Percentiles rank a stretch among this genome's conserved stretches.
Evolutionary conservation across 2,329 filamentous ascomycete species (phyloP).

Genomic region (Aspergillus sp.): DNA sequence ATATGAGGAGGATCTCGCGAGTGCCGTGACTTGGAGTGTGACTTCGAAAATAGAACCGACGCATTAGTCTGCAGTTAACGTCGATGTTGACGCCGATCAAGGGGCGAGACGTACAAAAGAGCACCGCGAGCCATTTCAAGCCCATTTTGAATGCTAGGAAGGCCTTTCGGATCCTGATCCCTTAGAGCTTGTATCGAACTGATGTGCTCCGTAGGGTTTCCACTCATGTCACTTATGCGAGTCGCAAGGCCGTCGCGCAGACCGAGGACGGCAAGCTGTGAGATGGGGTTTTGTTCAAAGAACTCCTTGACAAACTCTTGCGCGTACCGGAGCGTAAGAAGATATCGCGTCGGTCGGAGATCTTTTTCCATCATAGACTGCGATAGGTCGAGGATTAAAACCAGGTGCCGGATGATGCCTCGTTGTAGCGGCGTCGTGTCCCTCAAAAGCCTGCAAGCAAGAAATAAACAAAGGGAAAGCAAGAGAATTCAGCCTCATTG

Average conservation of each 20-base stretch:
- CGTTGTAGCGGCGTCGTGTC: constrained; percentile 95
- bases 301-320: constrained; percentile 88
- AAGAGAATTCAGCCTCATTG: not conserved
- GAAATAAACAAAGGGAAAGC: not conserved
- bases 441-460: constrained; percentile 66
- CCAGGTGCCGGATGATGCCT: constrained; percentile 94
- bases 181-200: constrained; percentile 68
- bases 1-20: constrained; percentile 85
- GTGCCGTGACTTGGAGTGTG: constrained; percentile 93
- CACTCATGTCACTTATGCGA: constrained; percentile 82
- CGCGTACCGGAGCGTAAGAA: constrained; percentile 78
- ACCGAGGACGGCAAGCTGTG: constrained; percentile 85
- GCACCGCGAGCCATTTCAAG: constrained; percentile 91
- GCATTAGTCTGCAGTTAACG: not conserved
- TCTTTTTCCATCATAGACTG: constrained; percentile 96
- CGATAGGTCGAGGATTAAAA: constrained; percentile 88
- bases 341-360: constrained; percentile 80
- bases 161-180: constrained; percentile 68
- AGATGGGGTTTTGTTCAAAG: constrained; percentile 98
- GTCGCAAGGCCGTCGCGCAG: constrained; percentile 91
- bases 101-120: constrained; percentile 63
- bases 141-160: constrained; percentile 86
- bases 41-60: constrained; percentile 42
- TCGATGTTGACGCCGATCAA: not conserved
- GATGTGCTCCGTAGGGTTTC: constrained; percentile 87